phyloP scores from a whole-genome alignment of 495 filamentous ascomycete species.

The Xylaria nigripes region DNA sequence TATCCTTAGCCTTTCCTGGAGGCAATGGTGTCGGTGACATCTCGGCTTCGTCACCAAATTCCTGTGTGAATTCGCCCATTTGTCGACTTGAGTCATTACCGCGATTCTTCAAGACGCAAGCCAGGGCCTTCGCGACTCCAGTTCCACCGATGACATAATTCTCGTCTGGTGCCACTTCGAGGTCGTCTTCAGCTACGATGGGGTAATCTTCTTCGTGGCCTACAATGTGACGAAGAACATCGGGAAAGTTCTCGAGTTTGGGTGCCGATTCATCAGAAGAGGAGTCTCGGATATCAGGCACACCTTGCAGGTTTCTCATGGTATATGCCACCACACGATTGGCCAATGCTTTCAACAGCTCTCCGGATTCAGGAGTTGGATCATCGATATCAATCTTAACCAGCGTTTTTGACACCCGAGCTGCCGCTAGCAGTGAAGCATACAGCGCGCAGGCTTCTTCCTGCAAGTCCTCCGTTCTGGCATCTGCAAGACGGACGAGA shows the following conservation, averaged over 20 bases:
- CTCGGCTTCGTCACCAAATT: constrained; percentile 28
- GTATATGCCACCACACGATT: constrained; percentile 92
- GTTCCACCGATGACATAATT: constrained; percentile 95
- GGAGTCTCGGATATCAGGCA: constrained; percentile 25
- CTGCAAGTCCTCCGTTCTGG: constrained; percentile 61
- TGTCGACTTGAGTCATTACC: constrained; percentile 46
- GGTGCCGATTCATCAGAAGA: constrained; percentile 23
- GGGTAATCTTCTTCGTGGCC: constrained; percentile 55
- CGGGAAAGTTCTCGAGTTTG: constrained; percentile 40
- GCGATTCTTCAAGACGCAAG: constrained; percentile 78
- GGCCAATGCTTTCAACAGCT: constrained; percentile 85
- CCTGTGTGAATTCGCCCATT: constrained; percentile 36
- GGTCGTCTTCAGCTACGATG: constrained; percentile 46
- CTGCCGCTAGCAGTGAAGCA: constrained; percentile 82
- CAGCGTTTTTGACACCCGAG: constrained; percentile 71
- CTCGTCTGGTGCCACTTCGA: constrained; percentile 72
- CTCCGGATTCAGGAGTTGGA: constrained; percentile 65
- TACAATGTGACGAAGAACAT: constrained; percentile 48
- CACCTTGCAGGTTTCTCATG: constrained; percentile 79
- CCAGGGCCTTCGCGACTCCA: constrained; percentile 87
- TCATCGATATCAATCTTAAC: constrained; percentile 90
- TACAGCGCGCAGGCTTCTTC: constrained; percentile 94
- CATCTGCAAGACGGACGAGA: constrained; percentile 56
- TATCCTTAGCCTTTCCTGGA: constrained; percentile 69
- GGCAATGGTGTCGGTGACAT: constrained; percentile 16